A percentile compares a stretch with the other conserved stretches of the same genome.
phyloP scores from a whole-genome alignment of 2,329 filamentous ascomycete species.

The Colletotrichum sp. region DNA sequence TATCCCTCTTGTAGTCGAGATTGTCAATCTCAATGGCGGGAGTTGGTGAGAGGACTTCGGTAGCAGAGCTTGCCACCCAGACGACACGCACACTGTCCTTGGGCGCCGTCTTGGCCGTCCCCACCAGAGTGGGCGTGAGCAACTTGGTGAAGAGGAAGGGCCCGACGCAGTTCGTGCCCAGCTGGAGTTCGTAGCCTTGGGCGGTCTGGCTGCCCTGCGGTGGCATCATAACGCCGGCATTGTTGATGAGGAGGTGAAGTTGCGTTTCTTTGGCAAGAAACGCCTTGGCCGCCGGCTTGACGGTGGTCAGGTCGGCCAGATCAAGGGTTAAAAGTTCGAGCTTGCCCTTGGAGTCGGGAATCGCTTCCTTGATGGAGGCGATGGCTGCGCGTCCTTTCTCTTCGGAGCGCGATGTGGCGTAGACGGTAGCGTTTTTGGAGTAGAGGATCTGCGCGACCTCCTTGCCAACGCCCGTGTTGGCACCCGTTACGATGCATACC shows the following conservation, averaged over 20 bases:
- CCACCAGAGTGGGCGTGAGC: slow-evolving; percentile 37
- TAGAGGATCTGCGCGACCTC: slow-evolving; percentile 61
- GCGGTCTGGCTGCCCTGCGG: slow-evolving; percentile 44
- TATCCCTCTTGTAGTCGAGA: slow-evolving; percentile 30
- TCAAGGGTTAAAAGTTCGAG: slow-evolving; percentile 53
- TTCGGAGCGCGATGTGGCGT: slow-evolving; percentile 54
- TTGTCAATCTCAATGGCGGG: slow-evolving; percentile 31
- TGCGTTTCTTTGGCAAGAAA: slow-evolving; percentile 34
- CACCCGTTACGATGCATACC: slow-evolving; percentile 57
- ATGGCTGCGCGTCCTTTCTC: slow-evolving; percentile 53
- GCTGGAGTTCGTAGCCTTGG: slow-evolving; percentile 48
- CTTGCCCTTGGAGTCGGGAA: slow-evolving; percentile 40
- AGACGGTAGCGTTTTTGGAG: slow-evolving; percentile 57
- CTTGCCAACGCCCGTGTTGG: slow-evolving; percentile 51
- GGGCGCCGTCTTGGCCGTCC: slow-evolving; percentile 34
- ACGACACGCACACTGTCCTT: slow-evolving; percentile 34
- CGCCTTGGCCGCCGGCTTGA: slow-evolving; percentile 33
- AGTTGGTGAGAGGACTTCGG: slow-evolving; percentile 26
- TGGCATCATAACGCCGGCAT: slow-evolving; percentile 48
- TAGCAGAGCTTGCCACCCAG: slow-evolving; percentile 36
- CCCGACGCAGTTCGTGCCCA: slow-evolving; percentile 43
- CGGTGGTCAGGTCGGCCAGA: slow-evolving; percentile 40
- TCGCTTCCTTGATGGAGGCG: slow-evolving; percentile 39
- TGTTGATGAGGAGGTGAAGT: slow-evolving; percentile 49
- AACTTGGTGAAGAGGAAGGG: slow-evolving; percentile 43